Evolutionary conservation across 495 filamentous ascomycete species (phyloP).

Genomic region (Talaromyces trachyspermus): DNA sequence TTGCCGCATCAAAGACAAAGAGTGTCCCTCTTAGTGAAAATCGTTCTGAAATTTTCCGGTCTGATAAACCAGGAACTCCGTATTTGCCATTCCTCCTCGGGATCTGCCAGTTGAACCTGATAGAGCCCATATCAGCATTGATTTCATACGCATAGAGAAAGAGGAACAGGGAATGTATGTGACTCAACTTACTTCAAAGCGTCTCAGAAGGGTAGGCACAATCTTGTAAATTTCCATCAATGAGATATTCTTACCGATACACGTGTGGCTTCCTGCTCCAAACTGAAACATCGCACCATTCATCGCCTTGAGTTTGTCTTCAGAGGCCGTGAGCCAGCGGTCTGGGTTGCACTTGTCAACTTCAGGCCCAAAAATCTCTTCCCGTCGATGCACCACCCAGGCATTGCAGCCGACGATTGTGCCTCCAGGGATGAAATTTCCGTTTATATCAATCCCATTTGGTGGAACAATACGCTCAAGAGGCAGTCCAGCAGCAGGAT

Average conservation of each 20-base stretch:
- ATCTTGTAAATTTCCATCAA: conserved; percentile 76
- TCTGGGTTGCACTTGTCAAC: conserved; percentile 52
- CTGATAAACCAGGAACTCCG: conserved; percentile 30
- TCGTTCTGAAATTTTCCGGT: too few relatives aligned
- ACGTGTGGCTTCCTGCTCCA: conserved; percentile 55
- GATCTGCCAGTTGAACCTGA: conserved; percentile 21
- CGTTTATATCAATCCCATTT: conserved; percentile 29
- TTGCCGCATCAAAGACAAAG: too few relatives aligned
- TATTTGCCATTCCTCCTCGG: conserved; percentile 21
- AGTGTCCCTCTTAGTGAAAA: too few relatives aligned
- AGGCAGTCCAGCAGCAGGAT: conserved; percentile 52
- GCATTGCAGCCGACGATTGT: conserved; percentile 56
- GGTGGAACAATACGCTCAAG: conserved; percentile 41
- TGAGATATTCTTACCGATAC: conserved; percentile 69
- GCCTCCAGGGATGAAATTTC: conserved; percentile 49
- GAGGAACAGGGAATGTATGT: conserved; percentile 41
- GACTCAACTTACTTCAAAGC: conserved; percentile 58
- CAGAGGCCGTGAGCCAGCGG: conserved; percentile 45
- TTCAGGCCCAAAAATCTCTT: conserved; percentile 52
- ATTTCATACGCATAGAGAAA: conserved; percentile 28
- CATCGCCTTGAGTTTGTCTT: conserved; percentile 45
- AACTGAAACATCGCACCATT: conserved; percentile 60
- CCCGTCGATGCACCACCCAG: conserved; percentile 54
- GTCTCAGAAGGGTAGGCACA: conserved; percentile 60
- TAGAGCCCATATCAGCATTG: conserved; percentile 48